Conservation (phyloP, 2,329 filamentous ascomycete genomes). For the Boeremia lycopersici region DNA sequence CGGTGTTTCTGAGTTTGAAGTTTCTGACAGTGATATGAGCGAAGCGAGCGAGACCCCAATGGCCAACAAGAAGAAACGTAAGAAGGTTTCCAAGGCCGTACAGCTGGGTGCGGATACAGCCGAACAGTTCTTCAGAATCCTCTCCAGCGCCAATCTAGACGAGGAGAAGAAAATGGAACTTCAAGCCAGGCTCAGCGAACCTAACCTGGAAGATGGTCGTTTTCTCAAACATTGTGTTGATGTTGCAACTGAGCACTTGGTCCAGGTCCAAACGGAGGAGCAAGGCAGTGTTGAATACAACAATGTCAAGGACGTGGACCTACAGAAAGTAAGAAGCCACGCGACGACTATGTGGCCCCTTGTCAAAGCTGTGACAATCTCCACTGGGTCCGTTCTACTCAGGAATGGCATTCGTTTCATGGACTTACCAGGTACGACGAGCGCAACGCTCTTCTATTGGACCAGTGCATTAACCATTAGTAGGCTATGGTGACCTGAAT, state of each 20-base stretch:
- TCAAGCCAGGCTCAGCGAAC: background rate
- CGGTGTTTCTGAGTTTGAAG: background rate
- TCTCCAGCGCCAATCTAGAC: slow-evolving; percentile 6
- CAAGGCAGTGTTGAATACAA: background rate
- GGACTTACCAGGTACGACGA: slow-evolving; percentile 19
- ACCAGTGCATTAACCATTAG: background rate
- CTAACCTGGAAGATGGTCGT: slow-evolving; percentile 5
- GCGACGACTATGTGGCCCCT: slow-evolving; percentile 16
- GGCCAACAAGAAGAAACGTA: background rate
- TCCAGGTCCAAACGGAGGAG: background rate
- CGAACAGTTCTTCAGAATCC: slow-evolving; percentile 18
- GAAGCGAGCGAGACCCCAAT: background rate
- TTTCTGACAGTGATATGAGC: background rate
- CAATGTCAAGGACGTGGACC: slow-evolving; percentile 4
- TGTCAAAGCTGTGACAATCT: slow-evolving; percentile 15
- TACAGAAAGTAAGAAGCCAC: background rate
- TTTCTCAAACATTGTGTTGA: slow-evolving; percentile 3
- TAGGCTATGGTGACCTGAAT: slow-evolving; percentile 23
- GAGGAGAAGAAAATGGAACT: background rate
- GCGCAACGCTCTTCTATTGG: background rate
- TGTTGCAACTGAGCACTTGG: background rate
- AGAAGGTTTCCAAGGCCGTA: background rate
- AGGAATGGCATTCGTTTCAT: slow-evolving; percentile 9
- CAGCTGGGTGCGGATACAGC: slow-evolving; percentile 8
- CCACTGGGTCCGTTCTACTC: slow-evolving; percentile 16